Percentiles rank a stretch among this genome's conserved stretches.
Conservation (phyloP, 176 grass and related monocot genomes). For the Echinochloa phyllopogon region DNA sequence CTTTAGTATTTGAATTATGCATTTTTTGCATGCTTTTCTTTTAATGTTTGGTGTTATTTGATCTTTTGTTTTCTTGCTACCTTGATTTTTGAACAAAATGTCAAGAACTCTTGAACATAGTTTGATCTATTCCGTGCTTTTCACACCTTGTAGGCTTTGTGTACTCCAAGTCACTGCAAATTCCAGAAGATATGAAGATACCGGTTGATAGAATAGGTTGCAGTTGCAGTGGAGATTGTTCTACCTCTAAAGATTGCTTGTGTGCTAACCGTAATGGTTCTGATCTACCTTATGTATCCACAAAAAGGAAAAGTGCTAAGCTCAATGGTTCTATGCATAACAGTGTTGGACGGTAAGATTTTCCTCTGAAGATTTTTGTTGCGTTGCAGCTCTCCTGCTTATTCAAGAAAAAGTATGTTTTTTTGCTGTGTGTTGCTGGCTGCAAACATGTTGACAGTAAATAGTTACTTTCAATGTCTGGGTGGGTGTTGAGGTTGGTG, state of each 20-base stretch:
- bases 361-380: constrained; percentile 27
- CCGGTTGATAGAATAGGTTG: constrained; percentile 57
- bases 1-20: constrained; percentile 19
- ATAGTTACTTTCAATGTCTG: neutral
- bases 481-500: neutral
- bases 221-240: constrained; percentile 65
- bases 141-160: constrained; percentile 53
- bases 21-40: constrained; percentile 3
- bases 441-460: neutral
- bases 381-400: neutral
- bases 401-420: neutral
- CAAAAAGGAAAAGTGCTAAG: constrained; percentile 41
- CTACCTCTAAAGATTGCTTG: constrained; percentile 53
- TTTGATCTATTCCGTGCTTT: constrained; percentile 25
- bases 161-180: constrained; percentile 54
- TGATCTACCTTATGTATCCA: constrained; percentile 71
- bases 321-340: constrained; percentile 44
- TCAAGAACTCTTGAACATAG: neutral
- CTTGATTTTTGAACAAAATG: constrained; percentile 19
- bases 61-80: neutral
- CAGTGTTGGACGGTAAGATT: constrained; percentile 48
- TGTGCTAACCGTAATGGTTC: constrained; percentile 66
- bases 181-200: constrained; percentile 52
- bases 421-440: constrained; percentile 19
- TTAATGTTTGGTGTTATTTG: constrained; percentile 11